Conservation (phyloP, 140 eudicot genomes). For the Oenanthe javanica region DNA sequence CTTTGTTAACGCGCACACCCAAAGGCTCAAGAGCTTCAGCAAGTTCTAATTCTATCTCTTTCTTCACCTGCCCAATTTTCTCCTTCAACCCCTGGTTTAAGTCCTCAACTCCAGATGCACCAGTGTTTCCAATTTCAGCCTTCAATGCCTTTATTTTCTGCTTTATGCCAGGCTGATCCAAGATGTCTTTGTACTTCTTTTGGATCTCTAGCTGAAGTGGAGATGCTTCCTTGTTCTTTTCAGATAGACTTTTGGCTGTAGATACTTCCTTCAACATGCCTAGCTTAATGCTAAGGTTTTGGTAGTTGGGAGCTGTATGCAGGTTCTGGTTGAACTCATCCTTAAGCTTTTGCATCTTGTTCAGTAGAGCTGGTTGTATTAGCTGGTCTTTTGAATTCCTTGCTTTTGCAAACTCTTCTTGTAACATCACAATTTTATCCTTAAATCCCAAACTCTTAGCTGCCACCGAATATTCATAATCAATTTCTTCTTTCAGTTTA, state of each 20-base stretch:
- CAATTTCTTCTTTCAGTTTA: constrained; percentile 44
- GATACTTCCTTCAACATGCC: constrained; percentile 55
- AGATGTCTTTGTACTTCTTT: constrained; percentile 26
- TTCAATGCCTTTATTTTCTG: constrained; percentile 35
- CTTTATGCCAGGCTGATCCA: constrained; percentile 31
- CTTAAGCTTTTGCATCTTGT: constrained; percentile 46
- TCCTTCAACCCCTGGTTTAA: constrained; percentile 37
- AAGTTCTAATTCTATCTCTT: constrained; percentile 51
- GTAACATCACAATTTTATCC: constrained; percentile 36
- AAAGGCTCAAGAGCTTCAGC: constrained; percentile 36
- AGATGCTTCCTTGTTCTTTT: constrained; percentile 34
- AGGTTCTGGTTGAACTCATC: constrained; percentile 48
- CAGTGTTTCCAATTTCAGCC: constrained; percentile 37
- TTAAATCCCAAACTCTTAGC: constrained; percentile 56
- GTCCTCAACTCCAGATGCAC: constrained; percentile 23
- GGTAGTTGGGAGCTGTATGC: constrained; percentile 53
- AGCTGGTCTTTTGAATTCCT: constrained; percentile 32
- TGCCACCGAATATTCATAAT: constrained; percentile 57
- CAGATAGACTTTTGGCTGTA: constrained; percentile 34
- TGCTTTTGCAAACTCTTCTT: constrained; percentile 49
- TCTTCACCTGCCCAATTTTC: constrained; percentile 37
- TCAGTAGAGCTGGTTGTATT: constrained; percentile 28
- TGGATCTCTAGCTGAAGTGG: constrained; percentile 26
- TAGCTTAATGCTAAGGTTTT: constrained; percentile 47
- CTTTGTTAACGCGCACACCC: constrained; percentile 42